phyloP scores from a whole-genome alignment of 2,329 filamentous ascomycete genomes.

The Mariannaea elegans region DNA sequence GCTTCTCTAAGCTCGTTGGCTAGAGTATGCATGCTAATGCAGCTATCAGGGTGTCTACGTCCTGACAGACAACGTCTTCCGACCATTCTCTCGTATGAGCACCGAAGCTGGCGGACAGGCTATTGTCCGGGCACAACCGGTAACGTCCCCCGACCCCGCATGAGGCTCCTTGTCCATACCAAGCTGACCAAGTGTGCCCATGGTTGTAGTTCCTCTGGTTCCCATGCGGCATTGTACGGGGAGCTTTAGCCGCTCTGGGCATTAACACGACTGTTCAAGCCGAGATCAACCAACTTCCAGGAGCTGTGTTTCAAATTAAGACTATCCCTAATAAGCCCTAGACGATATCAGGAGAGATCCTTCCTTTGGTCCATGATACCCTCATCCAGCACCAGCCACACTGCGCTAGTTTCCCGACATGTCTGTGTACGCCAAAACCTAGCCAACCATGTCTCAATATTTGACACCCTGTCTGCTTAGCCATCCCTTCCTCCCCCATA shows the following conservation, averaged over 20 bases:
- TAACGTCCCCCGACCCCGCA: constrained; percentile 55
- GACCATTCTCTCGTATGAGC: constrained; percentile 89
- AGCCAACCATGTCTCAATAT: constrained; percentile 31
- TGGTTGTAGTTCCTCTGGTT: constrained; percentile 86
- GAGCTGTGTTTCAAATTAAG: constrained; percentile 95
- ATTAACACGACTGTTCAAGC: constrained; percentile 92
- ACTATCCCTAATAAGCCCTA: constrained; percentile 71
- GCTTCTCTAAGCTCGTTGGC: neutral
- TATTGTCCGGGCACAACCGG: constrained; percentile 78
- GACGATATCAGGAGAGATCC: constrained; percentile 15
- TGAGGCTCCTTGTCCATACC: neutral
- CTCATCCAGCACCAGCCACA: constrained; percentile 30
- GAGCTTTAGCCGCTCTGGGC: constrained; percentile 90
- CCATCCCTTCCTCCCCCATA: constrained; percentile 10
- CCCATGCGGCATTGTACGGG: constrained; percentile 90
- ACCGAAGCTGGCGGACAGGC: constrained; percentile 80
- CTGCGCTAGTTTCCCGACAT: constrained; percentile 22
- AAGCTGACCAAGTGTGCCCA: constrained; percentile 22
- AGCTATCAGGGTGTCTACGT: constrained; percentile 84
- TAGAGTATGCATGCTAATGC: constrained; percentile 12
- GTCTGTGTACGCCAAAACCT: constrained; percentile 24
- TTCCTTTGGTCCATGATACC: constrained; percentile 36
- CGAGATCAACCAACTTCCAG: constrained; percentile 85
- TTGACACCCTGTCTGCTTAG: constrained; percentile 18
- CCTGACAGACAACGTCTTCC: constrained; percentile 90